Evolutionary conservation across 2,329 filamentous ascomycete species (phyloP), one percentile per base, ranked within the genome.

Genomic region (Colletotrichum siamense): DNA sequence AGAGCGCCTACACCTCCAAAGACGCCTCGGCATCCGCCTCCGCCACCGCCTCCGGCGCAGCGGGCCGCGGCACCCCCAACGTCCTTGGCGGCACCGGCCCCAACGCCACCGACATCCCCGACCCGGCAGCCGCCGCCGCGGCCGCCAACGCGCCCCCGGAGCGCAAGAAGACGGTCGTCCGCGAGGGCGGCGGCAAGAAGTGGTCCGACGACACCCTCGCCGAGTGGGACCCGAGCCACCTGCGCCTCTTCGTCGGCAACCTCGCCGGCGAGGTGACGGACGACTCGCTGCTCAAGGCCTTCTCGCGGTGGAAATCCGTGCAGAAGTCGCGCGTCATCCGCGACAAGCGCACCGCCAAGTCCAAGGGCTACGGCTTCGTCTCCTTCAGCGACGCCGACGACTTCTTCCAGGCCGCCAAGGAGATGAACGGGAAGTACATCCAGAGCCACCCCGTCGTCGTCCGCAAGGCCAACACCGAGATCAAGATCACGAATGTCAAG

Each of bases 361-460:
- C 95, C 82, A 98, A 97, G 84, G 97, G 96, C 0, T 99, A 95
- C 83, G 97, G 97, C 4, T 99, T 99, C 82, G 96, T 99, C 72
- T 97, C 95, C 85, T 99, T 99, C 86, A 94, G 93, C 81, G 95
- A 98, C 82, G 95, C 96, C 34, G 97, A 99, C 84, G 96, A 98
- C 82, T 99, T 98, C 84, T 99, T 99, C 89, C 92, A 95, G 81
- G 96, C 97, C 3, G 96, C 96, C 81, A 96, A 97, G 87, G 96
- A 99, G 87, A 99, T 99, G 97, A 95, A 98, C 82, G 96, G 96
- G 80, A 99, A 99, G 87, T 99, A 99, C 86, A 99, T 99, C 83
- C 96, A 98, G 81, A 98, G 96, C 84, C 97, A 99, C 85, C 97
- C 97, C 0, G 95, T 98, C 32, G 88, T 95, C 30, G 91, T 99